Base-by-base conservation (phyloP, 768 basidiomycete genomes). In the Asterophora lycoperdoides region DNA sequence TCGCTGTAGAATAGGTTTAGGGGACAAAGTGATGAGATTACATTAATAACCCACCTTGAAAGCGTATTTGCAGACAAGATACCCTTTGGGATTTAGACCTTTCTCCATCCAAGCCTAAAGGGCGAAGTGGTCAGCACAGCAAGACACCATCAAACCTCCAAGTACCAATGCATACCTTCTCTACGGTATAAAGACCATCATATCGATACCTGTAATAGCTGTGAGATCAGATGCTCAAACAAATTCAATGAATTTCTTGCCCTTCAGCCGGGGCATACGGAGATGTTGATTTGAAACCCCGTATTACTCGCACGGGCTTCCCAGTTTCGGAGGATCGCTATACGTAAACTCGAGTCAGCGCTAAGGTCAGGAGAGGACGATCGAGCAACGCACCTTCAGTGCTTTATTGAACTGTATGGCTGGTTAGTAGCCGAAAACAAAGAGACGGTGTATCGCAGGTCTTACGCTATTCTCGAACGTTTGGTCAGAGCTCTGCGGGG, bases 401-500 rank as follows among this genome's bases (percentile, higher is more conserved):
- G 87, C 78, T 50, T 71, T 80, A 62, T 94, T 94, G 58, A 77
- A 78, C 77, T 78, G 46, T 15, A 28, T 9, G 39, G 29, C 14
- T 17, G 35, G 34, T 40, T 15, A 48, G 32, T 52, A 41, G 23
- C 13, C 2, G 14, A 17, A 40, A 14, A 19, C 41, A 38, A 23
- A 4, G 6, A 49, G 28, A 38, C 23, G 30, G 8, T 4, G n/a
- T 23, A 1, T 26, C 36, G 41, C 39, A 1, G 5, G 13, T 36
- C 71, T 41, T 52, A 77, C 77, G 7, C 62, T 64, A 53, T 87
- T 78, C 9, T 92, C 86, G 53, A 93, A 94, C 2, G 73, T 75
- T 63, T 95, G 93, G 62, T 94, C 81, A 42, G 72, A 84, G 56
- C 83, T 90, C 64, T 96, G 93, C 4, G 84, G 85, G 8, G 87